These are phyloP conservation scores for Obba rivulosa DNA, from an alignment of 768 basidiomycete species.

Conservation along the genomic window DNA sequence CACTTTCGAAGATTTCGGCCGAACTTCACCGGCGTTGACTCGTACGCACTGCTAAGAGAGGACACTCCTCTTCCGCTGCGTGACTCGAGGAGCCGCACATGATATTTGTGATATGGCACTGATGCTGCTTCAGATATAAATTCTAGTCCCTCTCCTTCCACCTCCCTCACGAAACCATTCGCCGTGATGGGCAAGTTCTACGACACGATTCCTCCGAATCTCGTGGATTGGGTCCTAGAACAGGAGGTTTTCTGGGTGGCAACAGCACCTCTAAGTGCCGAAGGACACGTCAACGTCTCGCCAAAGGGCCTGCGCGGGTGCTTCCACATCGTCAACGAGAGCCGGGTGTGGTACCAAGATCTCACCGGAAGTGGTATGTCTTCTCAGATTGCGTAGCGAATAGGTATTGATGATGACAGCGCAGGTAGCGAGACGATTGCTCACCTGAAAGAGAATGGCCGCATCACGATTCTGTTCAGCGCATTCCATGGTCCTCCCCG, in stretches of 20 bases:
- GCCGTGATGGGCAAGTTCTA: constrained; percentile 50
- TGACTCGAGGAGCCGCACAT: no score
- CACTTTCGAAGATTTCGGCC: no score
- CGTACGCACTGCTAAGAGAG: no score
- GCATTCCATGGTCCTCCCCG: constrained; percentile 55
- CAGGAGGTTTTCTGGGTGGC: constrained; percentile 72
- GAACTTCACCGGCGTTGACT: no score
- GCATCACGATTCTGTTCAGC: constrained; percentile 56
- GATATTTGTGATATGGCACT: no score
- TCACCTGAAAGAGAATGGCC: constrained; percentile 56
- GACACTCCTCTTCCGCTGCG: no score
- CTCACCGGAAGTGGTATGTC: constrained; percentile 62
- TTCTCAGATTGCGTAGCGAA: not conserved
- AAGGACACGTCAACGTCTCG: constrained; percentile 62
- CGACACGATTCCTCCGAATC: constrained; percentile 47
- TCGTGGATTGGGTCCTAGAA: constrained; percentile 51
- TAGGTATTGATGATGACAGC: not conserved
- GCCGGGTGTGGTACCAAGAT: constrained; percentile 68
- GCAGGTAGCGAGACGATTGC: constrained; percentile 53
- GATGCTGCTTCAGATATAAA: no score
- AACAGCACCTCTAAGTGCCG: constrained; percentile 47
- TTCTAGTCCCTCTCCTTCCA: no score
- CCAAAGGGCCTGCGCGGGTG: constrained; percentile 56
- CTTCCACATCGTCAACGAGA: constrained; percentile 52
- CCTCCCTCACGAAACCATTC: no score